A percentile compares a stretch with the other conserved stretches of the same genome.
Conservation (phyloP, 2,329 filamentous ascomycete genomes). For the Paecilomyces niveus region DNA sequence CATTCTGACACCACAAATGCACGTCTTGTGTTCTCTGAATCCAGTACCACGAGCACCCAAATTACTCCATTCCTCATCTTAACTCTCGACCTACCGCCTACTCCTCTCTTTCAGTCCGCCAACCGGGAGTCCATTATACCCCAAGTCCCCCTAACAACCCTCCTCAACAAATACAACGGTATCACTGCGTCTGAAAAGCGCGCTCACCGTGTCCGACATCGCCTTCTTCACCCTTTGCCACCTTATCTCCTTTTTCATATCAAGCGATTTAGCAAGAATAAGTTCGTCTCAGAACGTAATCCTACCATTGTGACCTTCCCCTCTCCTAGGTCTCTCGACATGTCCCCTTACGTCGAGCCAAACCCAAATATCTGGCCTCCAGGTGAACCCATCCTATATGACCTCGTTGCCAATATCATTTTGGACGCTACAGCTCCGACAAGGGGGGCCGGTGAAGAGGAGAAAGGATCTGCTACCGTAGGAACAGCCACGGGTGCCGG, state of each 20-base stretch:
- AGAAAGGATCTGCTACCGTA: constrained; percentile 29
- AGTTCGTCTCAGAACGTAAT: constrained; percentile 92
- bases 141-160: constrained; percentile 61
- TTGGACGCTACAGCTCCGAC: constrained; percentile 46
- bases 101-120: constrained; percentile 93
- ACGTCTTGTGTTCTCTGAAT: constrained; percentile 86
- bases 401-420: constrained; percentile 88
- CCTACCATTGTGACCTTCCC: constrained; percentile 98
- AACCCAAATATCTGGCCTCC: constrained; percentile 63
- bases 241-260: constrained; percentile 90
- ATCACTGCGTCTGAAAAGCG: constrained; percentile 79
- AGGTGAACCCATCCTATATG: constrained; percentile 84
- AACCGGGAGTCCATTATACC: constrained; percentile 94
- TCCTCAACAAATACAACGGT: constrained; percentile 91
- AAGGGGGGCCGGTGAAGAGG: constrained; percentile 55
- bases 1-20: constrained; percentile 75
- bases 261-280: constrained; percentile 94
- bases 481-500: constrained; percentile 57
- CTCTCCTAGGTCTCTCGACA: constrained; percentile 71
- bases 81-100: constrained; percentile 83
- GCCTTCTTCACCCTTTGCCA: constrained; percentile 81
- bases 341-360: constrained; percentile 86
- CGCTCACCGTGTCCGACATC: constrained; percentile 80
- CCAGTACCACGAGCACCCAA: constrained; percentile 70
- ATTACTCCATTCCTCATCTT: constrained; percentile 79